phyloP scores from a whole-genome alignment of 208 protist species.

The Borovskyia barvae region DNA sequence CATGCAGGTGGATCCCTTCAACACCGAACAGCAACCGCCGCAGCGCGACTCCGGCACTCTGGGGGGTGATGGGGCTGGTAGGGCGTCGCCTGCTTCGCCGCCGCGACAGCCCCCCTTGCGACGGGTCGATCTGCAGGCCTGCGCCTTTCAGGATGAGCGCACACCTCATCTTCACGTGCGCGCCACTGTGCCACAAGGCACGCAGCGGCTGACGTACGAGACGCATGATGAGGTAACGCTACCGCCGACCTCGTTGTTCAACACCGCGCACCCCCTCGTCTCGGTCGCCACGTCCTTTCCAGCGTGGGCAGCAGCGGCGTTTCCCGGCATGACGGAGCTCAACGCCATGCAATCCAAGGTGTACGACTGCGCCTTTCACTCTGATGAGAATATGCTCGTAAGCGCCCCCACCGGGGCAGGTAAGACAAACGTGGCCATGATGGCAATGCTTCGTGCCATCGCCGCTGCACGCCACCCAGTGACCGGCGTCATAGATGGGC shows the following conservation, averaged over 20 bases:
- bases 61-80: conserved; percentile 8
- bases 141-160: conserved; percentile 80
- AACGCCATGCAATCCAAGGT: conserved; percentile 97
- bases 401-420: conserved; percentile 99
- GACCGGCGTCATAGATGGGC: conserved; percentile 15
- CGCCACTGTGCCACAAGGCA: conserved; percentile 70
- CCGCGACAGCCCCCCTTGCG: conserved; percentile 50
- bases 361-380: conserved; percentile 93
- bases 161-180: conserved; percentile 67
- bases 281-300: conserved; percentile 47
- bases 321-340: conserved; percentile 73
- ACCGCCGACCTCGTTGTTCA: conserved; percentile 59
- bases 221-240: conserved; percentile 86
- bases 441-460: conserved; percentile 96
- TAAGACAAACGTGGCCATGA: conserved; percentile 99
- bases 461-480: conserved; percentile 25
- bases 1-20: conserved; percentile 52
- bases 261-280: conserved; percentile 36
- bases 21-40: conserved; percentile 19
- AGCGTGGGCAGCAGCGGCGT: conserved; percentile 58
- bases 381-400: conserved; percentile 97
- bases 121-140: conserved; percentile 69
- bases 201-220: conserved; percentile 66
- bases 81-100: conserved; percentile 2
- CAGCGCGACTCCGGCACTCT: neutral